These are phyloP conservation scores for Angomonas deanei DNA, from an alignment of 208 protist genomes.

Conservation along the genomic window DNA sequence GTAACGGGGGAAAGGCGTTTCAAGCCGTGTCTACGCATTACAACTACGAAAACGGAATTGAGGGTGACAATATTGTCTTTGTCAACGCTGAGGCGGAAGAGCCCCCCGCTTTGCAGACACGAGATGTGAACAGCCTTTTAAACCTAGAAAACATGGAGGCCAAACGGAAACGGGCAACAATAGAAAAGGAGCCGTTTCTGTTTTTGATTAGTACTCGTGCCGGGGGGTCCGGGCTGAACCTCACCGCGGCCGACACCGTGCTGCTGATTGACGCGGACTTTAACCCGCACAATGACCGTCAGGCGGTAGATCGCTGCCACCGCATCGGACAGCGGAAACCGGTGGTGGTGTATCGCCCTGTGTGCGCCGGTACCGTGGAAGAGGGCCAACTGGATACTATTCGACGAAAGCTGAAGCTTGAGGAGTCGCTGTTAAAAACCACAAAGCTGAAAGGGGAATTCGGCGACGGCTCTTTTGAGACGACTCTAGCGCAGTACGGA, in stretches of 20 bases:
- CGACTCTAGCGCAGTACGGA: not conserved
- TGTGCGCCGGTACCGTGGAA: slow-evolving; percentile 84
- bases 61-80: slow-evolving; percentile 13
- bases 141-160: not conserved
- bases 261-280: slow-evolving; percentile 94
- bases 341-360: slow-evolving; percentile 91
- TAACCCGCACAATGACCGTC: slow-evolving; percentile 94
- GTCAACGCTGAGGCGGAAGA: not conserved
- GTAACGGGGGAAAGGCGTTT: not conserved
- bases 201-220: slow-evolving; percentile 93
- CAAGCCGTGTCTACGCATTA: not conserved
- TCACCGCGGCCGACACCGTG: slow-evolving; percentile 93
- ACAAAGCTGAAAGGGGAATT: not conserved
- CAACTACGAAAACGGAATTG: slow-evolving; percentile 12
- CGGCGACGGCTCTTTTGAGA: not conserved
- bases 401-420: slow-evolving; percentile 15
- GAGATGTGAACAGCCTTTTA: no score
- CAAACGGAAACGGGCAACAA: not conserved
- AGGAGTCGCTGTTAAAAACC: slow-evolving; percentile 6
- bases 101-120: not conserved
- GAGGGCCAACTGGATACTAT: slow-evolving; percentile 77
- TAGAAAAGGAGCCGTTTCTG: slow-evolving; percentile 50
- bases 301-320: slow-evolving; percentile 88
- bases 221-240: slow-evolving; percentile 95
- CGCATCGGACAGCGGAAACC: slow-evolving; percentile 92